phyloP scores from a whole-genome alignment of 768 basidiomycete genomes.

The Phylloporus sp. region DNA sequence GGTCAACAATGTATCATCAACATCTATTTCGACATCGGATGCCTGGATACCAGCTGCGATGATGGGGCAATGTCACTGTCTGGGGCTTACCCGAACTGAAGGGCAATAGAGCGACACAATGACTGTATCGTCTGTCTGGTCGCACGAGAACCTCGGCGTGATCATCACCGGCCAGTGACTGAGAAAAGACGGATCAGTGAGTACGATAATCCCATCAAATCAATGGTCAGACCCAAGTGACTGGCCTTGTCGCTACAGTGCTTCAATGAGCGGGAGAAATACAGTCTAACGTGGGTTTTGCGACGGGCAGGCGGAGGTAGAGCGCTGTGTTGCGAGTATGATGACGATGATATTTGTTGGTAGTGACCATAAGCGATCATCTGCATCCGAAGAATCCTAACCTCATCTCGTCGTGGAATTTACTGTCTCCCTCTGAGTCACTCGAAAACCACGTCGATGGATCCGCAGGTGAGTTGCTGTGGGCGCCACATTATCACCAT shows the following conservation, averaged over 20 bases:
- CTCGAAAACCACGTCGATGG: conserved; percentile 32
- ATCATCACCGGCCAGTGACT: conserved; percentile 57
- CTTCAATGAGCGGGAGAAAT: not conserved
- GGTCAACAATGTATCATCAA: conserved; percentile 64
- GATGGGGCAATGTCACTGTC: conserved; percentile 9
- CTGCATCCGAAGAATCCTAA: not conserved
- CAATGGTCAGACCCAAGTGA: not conserved
- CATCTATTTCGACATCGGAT: conserved; percentile 72
- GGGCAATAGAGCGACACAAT: conserved; percentile 63
- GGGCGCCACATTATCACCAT: conserved; percentile 25
- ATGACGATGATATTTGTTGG: not conserved
- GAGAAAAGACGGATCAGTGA: not conserved
- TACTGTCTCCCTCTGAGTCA: not conserved
- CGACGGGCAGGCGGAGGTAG: conserved; percentile 6
- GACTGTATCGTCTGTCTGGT: conserved; percentile 54
- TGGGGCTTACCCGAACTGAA: conserved; percentile 54
- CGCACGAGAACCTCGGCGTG: conserved; percentile 70
- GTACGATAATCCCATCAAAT: not conserved
- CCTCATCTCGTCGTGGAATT: not conserved
- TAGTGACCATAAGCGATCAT: conserved; percentile 1
- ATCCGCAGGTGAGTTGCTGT: conserved; percentile 41
- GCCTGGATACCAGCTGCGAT: conserved; percentile 45
- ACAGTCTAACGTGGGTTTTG: not conserved
- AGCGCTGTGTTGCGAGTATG: not conserved
- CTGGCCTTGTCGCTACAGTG: not conserved